Evolutionary conservation across 2,329 filamentous ascomycete species (phyloP).

Genomic region (Zasmidium citrigriseum): DNA sequence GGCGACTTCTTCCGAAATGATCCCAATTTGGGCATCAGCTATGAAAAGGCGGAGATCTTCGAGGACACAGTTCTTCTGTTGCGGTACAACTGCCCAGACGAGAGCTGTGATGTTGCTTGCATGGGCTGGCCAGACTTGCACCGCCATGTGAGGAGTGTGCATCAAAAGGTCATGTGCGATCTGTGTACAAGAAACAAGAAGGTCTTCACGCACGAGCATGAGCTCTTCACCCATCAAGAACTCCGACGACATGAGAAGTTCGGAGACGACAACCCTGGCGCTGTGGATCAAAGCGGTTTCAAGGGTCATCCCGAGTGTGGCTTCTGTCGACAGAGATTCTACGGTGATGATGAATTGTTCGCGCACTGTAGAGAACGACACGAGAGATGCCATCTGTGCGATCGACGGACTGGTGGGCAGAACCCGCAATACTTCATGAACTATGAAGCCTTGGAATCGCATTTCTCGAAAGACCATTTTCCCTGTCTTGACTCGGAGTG

Average conservation of each 20-base stretch:
- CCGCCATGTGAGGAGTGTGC: conserved; percentile 76
- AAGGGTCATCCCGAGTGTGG: conserved; percentile 92
- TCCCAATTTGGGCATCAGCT: conserved; percentile 85
- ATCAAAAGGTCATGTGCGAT: conserved; percentile 88
- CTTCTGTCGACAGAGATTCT: conserved; percentile 90
- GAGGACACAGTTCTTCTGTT: conserved; percentile 87
- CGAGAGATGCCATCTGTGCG: conserved; percentile 93
- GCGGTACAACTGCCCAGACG: conserved; percentile 91
- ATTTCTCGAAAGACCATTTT: conserved; percentile 87
- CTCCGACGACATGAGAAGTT: conserved; percentile 84
- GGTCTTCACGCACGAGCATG: conserved; percentile 97
- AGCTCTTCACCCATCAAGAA: conserved; percentile 79
- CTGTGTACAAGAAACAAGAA: conserved; percentile 94
- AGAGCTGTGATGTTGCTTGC: conserved; percentile 80
- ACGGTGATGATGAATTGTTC: conserved; percentile 93
- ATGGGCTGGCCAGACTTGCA: conserved; percentile 77
- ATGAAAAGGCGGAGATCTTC: conserved; percentile 84
- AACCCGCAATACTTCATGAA: conserved; percentile 89
- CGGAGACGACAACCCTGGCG: conserved; percentile 88
- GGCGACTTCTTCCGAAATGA: conserved; percentile 76
- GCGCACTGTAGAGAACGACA: conserved; percentile 91
- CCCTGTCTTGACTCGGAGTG: conserved; percentile 84
- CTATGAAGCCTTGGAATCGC: conserved; percentile 80
- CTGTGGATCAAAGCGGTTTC: conserved; percentile 91
- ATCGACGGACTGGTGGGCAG: conserved; percentile 62